Evolutionary conservation across 1,284 basidiomycete species (phyloP), one percentile per base, ranked within the genome.

Genomic region (Sporisorium iseilematis-ciliati): DNA sequence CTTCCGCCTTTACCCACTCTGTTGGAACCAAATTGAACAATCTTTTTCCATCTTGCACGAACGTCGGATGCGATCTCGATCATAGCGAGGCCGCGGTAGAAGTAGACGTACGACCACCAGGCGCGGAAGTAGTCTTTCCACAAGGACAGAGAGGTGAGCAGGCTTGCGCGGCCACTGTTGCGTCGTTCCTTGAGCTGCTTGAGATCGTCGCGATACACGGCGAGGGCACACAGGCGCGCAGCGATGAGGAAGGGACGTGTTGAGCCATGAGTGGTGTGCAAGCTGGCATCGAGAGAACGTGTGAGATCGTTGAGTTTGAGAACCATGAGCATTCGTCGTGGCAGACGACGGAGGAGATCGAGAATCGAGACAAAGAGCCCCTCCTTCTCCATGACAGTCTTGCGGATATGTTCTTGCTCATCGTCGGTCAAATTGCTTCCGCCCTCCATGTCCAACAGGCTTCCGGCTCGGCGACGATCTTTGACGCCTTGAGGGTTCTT

Each of bases 191-290:
- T 52, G 59, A 88, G 87, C 77, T 88, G 88, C 18, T 74, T 59
- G 33, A 83, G 57, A 65, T 96, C 93, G 81, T 93, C 92, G 76
- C 90, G 88, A 91, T 94, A 97, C 2, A 95, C 92, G 41, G 94
- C 91, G 21, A 88, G 88, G 51, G 91, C 89, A 85, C 96, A 98
- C 86, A 93, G 97, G 79, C 93, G 92, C 0, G 95, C 95, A 7
- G 93, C 92, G 67, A 98, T 92, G 42, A 98, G 85, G 85, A 97
- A 99, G 20, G 81, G 79, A 23, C 86, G 78, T 1, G 84, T 81
- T 5, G 80, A 83, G 7, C 87, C 87, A 75, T 89, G 89, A 0
- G 89, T 89, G 0, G 89, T 89, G 25, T 88, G 85, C 43, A 89
- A 78, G 52, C 87, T 86, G n/a, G 84, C 81, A 70, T 89, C 89